These are phyloP conservation scores for Chrysopogon serrulatus DNA, from an alignment of 176 grass and related monocot genomes.

Conservation along the genomic window DNA sequence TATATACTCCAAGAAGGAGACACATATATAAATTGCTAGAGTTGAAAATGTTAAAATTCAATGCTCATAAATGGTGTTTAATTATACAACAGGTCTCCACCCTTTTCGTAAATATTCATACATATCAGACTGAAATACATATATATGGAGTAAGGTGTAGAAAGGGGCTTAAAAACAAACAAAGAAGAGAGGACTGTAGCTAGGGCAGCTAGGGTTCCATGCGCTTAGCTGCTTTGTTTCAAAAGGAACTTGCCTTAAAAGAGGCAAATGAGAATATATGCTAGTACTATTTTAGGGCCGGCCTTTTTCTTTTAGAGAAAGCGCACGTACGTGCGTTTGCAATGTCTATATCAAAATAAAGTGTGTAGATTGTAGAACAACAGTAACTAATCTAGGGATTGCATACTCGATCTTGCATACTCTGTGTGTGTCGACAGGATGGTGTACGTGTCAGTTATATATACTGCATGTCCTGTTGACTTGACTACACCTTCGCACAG, in stretches of 20 bases:
- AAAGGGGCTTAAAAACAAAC: background rate
- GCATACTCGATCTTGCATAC: background rate
- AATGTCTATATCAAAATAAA: background rate
- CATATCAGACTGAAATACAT: background rate
- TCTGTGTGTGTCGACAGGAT: conserved; percentile 1
- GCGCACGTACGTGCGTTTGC: background rate
- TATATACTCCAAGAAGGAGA: background rate
- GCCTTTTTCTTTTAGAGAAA: conserved; percentile 16
- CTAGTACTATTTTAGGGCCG: background rate
- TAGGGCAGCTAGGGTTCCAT: conserved; percentile 10
- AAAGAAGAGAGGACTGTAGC: background rate
- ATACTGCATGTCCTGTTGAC: conserved; percentile 21
- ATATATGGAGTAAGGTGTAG: background rate
- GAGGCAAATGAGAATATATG: background rate
- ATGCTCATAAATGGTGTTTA: background rate
- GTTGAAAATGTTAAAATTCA: conserved; percentile 30
- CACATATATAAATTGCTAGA: background rate
- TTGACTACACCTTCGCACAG: conserved; percentile 36
- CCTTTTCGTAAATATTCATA: background rate
- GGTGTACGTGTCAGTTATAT: conserved; percentile 11
- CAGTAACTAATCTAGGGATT: background rate
- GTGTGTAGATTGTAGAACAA: background rate
- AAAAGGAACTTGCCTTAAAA: conserved; percentile 39
- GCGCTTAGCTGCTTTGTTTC: conserved; percentile 6
- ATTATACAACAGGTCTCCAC: conserved; percentile 29